Evolutionary conservation across 805 yeast genomes (phyloP).

Genomic region (Metschnikowia cubensis): DNA sequence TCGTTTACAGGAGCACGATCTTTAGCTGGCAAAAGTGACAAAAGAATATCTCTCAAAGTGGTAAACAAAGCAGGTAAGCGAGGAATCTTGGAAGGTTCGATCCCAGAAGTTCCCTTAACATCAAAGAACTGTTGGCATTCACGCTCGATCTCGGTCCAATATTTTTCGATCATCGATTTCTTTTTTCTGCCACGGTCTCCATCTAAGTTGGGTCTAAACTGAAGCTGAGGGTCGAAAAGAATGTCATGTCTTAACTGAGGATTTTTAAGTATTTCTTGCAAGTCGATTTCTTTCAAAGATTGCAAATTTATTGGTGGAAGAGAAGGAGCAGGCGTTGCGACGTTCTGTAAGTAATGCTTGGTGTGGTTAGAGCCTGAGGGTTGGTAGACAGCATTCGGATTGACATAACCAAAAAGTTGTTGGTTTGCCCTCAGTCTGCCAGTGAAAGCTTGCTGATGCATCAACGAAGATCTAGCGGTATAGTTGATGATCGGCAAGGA

Average conservation of each 20-base stretch:
- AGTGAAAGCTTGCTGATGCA: constrained; percentile 14
- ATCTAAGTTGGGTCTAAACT: constrained; percentile 85
- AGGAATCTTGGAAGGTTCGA: constrained; percentile 25
- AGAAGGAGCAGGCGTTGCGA: constrained; percentile 31
- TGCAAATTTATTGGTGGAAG: constrained; percentile 82
- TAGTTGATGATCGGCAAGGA: constrained; percentile 42
- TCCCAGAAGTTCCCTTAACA: constrained; percentile 11
- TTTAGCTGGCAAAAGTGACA: constrained; percentile 71
- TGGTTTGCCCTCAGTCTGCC: constrained; percentile 12
- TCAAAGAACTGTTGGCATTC: constrained; percentile 54
- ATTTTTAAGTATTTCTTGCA: constrained; percentile 83
- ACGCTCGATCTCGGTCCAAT: constrained; percentile 72
- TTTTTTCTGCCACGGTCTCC: constrained; percentile 86
- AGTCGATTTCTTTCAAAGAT: constrained; percentile 78
- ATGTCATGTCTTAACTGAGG: constrained; percentile 93
- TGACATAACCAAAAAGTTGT: constrained; percentile 17
- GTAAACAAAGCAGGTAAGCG: constrained; percentile 67
- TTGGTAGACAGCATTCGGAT: constrained; percentile 6
- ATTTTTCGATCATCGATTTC: constrained; percentile 69
- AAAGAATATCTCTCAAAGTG: constrained; percentile 72
- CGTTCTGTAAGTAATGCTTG: constrained; percentile 7
- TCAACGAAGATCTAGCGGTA: constrained; percentile 15
- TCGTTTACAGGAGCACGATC: constrained; percentile 66
- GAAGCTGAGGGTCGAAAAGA: constrained; percentile 85
- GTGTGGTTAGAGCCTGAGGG: constrained; percentile 8